Percentiles rank a stretch among this genome's conserved stretches.
phyloP scores from a whole-genome alignment of 192 early-diverging fungal species.

The Coemansia sp. region DNA sequence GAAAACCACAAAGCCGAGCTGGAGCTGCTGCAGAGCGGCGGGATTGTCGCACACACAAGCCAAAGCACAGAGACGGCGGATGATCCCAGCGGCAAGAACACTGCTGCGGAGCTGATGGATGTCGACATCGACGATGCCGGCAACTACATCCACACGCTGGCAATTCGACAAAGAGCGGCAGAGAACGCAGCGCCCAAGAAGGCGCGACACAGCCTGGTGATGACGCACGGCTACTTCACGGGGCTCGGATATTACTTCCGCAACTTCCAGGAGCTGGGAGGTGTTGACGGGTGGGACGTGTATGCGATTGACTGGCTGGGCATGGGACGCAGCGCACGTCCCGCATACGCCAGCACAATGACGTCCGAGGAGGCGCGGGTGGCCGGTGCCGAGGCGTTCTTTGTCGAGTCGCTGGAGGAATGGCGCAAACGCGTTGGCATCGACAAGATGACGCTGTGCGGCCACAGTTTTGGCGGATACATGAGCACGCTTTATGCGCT shows the following conservation, averaged over 20 bases:
- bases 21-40: conserved; percentile 32
- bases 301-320: conserved; percentile 86
- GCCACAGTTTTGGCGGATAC: conserved; percentile 89
- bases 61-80: background rate
- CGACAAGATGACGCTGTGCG: conserved; percentile 82
- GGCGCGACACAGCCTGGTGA: conserved; percentile 39
- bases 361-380: conserved; percentile 57
- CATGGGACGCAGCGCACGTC: conserved; percentile 87
- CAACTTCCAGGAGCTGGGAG: conserved; percentile 49
- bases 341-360: conserved; percentile 59
- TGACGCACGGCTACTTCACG: conserved; percentile 56
- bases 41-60: conserved; percentile 17
- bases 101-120: conserved; percentile 32
- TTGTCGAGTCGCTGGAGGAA: conserved; percentile 87
- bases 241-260: conserved; percentile 56
- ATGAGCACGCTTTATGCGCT: conserved; percentile 82
- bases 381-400: conserved; percentile 71
- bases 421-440: conserved; percentile 79
- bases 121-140: conserved; percentile 39
- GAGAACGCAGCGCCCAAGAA: background rate
- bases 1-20: conserved; percentile 26
- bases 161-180: conserved; percentile 19
- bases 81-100: conserved; percentile 3
- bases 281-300: conserved; percentile 41
- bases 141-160: conserved; percentile 54